Conservation (phyloP, 1,284 basidiomycete species). For the Microbotryomycetes sp. region DNA sequence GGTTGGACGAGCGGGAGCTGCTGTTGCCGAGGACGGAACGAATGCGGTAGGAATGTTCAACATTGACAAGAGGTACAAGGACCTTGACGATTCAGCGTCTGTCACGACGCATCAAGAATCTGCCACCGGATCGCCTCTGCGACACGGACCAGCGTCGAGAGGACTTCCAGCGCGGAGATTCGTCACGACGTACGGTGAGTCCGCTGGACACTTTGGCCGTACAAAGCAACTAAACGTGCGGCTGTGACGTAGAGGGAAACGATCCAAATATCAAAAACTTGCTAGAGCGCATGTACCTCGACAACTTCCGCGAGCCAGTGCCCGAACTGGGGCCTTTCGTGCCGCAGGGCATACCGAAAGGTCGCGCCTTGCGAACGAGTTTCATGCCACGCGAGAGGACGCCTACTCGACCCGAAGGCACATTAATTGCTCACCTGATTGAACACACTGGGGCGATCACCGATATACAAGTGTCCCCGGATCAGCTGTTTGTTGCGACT, state of each 20-base stretch:
- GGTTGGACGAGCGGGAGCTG: conserved; percentile 28
- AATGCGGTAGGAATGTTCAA: conserved; percentile 34
- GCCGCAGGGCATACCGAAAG: conserved; percentile 42
- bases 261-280: conserved; percentile 72
- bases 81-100: conserved; percentile 2
- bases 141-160: background rate
- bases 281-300: conserved; percentile 80
- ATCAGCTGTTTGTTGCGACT: conserved; percentile 89
- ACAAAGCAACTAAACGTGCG: background rate
- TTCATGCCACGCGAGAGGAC: conserved; percentile 32
- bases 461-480: conserved; percentile 77
- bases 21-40: conserved; percentile 30
- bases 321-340: conserved; percentile 82
- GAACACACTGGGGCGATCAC: conserved; percentile 76
- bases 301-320: conserved; percentile 70
- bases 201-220: background rate
- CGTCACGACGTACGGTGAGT: conserved; percentile 56
- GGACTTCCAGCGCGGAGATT: conserved; percentile 18
- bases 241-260: conserved; percentile 54
- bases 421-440: conserved; percentile 72
- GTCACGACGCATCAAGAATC: background rate
- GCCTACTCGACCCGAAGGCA: conserved; percentile 51
- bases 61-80: conserved; percentile 23
- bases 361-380: conserved; percentile 40
- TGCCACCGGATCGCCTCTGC: background rate